Evolutionary conservation across 805 yeast genomes (phyloP).

Genomic region (Pichia manshurica): DNA sequence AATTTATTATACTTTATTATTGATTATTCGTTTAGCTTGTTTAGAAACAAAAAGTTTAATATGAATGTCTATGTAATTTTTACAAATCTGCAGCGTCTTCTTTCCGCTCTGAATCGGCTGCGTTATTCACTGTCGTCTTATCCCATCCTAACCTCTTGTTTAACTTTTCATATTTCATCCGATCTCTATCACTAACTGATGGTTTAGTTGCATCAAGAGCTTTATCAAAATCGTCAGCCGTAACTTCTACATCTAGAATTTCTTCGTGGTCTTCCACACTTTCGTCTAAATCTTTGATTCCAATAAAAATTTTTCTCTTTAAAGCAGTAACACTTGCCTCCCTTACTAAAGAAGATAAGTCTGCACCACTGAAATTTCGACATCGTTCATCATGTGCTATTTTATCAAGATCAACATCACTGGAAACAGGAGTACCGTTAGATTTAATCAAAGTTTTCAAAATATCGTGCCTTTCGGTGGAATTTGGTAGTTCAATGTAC

Average conservation of each 20-base stretch:
- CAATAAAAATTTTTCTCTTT: constrained; percentile 61
- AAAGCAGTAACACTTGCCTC: constrained; percentile 92
- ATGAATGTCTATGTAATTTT: neutral
- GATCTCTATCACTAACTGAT: constrained; percentile 82
- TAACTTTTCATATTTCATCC: constrained; percentile 67
- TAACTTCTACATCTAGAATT: constrained; percentile 42
- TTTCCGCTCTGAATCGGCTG: constrained; percentile 1
- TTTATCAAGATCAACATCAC: constrained; percentile 50
- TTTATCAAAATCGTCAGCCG: constrained; percentile 54
- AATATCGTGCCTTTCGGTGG: constrained; percentile 75
- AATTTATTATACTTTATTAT: too few species aligned
- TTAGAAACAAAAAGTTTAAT: too few species aligned
- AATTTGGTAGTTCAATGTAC: constrained; percentile 82
- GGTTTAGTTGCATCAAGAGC: constrained; percentile 81
- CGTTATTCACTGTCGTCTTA: constrained; percentile 17
- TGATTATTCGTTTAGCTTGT: too few species aligned
- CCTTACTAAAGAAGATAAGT: constrained; percentile 81
- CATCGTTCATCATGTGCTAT: constrained; percentile 76
- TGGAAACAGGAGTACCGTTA: constrained; percentile 69
- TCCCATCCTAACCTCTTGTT: constrained; percentile 76
- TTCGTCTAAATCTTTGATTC: constrained; percentile 44
- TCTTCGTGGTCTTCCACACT: constrained; percentile 21
- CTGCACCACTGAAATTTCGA: constrained; percentile 93
- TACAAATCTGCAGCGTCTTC: constrained; percentile 8
- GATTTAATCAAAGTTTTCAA: constrained; percentile 66